phyloP scores from a whole-genome alignment of 306 rosid genomes.

The Quillaja saponaria region DNA sequence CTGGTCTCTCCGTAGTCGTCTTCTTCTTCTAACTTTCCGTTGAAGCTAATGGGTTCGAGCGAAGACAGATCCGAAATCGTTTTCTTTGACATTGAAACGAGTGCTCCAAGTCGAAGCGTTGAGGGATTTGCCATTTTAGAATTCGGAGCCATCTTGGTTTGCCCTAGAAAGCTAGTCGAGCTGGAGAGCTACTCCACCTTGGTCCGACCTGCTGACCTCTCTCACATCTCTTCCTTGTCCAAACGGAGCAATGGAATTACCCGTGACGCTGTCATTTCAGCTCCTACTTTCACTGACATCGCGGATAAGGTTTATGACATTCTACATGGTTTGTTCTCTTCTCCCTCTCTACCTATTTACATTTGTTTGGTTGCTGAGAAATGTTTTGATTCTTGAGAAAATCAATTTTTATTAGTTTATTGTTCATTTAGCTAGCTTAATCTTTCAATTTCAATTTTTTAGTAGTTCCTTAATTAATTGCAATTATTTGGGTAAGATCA shows the following conservation, averaged over 20 bases:
- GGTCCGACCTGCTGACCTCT: conserved; percentile 60
- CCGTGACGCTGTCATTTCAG: conserved; percentile 52
- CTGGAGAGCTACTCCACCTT: conserved; percentile 67
- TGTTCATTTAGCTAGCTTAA: too few relatives aligned
- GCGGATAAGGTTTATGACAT: conserved; percentile 68
- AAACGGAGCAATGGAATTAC: conserved; percentile 86
- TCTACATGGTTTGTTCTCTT: conserved; percentile 66
- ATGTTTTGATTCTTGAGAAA: not conserved
- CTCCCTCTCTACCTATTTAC: not conserved
- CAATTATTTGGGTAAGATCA: too few relatives aligned
- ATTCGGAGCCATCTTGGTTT: conserved; percentile 85
- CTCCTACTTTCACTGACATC: conserved; percentile 68
- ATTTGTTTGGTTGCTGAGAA: conserved; percentile 7
- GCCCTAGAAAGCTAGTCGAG: conserved; percentile 84
- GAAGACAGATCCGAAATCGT: conserved; percentile 80
- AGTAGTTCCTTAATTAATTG: too few relatives aligned
- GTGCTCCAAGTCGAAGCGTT: conserved; percentile 66
- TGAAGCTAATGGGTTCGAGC: conserved; percentile 34
- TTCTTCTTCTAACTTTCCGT: not conserved
- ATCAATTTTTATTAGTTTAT: too few relatives aligned
- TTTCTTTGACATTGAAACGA: conserved; percentile 91
- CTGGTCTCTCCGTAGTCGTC: too few relatives aligned
- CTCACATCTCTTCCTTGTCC: conserved; percentile 63
- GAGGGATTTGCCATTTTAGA: conserved; percentile 64
- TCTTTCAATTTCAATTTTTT: too few relatives aligned